Evolutionary conservation across 495 filamentous ascomycete species (phyloP), one percentile per base, ranked within the genome.

Genomic region (Glonium stellatum): DNA sequence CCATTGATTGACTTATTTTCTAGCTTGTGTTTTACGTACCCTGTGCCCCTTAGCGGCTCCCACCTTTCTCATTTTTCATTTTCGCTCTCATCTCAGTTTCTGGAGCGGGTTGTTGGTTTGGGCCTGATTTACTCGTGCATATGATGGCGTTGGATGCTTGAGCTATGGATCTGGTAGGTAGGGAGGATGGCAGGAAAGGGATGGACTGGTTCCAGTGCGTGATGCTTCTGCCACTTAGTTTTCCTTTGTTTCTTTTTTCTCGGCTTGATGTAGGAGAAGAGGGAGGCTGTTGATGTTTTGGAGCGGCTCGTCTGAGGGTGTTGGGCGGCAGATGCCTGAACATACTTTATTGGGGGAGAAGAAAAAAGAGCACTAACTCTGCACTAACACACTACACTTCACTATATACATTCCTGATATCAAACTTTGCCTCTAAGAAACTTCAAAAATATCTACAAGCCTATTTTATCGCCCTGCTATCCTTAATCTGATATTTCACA

Each of bases 381-480:
- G 18, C 44, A 48, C 44, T 48, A 48, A 31, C 27, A 31, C 27
- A 48, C 44, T 48, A 48, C 44, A 48, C 44, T 48, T 15, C 44
- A 48, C 22, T 22, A 48, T 22, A 48, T 48, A 48, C 22, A 18
- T 48, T 22, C 22, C 22, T 48, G 44, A 18, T 18, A 48, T n/a
- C 18, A n/a, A 48, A 9, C 13, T n/a, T 22, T 1, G 18, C 18
- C 18, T 48, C 9, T 12, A n/a, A 31, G 27, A 48, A 48, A 48
- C 22, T 48, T n/a, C 18, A 18, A 48, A 48, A 48, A 48, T 48
- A 48, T 13, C 18, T n/a, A 19, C 44, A 10, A 5, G 18, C 12
- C 41, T 31, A 31, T 31, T 6, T 31, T 6, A 6, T 6, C 27
- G 6, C 27, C 27, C 27, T 31, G 27, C 27, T 31, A 31, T 31